A percentile compares a stretch with the other conserved stretches of the same genome.
Evolutionary conservation across 441 rosid genomes (phyloP).

Genomic region (Populus trichocarpa): DNA sequence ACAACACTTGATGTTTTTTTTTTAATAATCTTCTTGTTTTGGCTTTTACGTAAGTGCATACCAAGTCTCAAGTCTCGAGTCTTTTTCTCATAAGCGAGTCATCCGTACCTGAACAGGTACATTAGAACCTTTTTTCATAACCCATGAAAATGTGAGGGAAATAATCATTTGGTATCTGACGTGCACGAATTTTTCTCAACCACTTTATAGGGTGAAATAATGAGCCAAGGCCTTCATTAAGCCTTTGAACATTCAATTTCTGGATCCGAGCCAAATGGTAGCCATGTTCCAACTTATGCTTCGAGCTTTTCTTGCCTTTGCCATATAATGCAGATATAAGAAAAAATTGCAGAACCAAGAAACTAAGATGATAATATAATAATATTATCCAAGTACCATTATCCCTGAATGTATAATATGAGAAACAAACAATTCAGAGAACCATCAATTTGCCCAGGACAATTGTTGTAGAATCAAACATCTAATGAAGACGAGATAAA

Average conservation of each 20-base stretch:
- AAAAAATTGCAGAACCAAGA: neutral
- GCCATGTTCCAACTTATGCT: neutral
- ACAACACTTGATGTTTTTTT: too few species aligned
- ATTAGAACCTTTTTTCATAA: too few species aligned
- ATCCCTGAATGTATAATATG: neutral
- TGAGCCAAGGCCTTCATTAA: neutral
- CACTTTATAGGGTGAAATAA: neutral
- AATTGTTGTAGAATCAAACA: neutral
- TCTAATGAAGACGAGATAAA: too few species aligned
- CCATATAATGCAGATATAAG: neutral
- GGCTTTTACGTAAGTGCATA: too few species aligned
- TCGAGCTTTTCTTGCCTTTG: neutral
- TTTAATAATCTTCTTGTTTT: too few species aligned
- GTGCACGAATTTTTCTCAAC: neutral
- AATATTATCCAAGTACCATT: neutral
- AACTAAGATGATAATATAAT: neutral
- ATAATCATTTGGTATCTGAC: neutral
- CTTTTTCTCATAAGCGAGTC: too few species aligned
- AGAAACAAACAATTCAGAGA: neutral
- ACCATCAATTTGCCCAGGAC: neutral
- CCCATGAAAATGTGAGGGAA: neutral
- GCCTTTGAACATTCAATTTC: neutral
- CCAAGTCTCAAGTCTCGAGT: too few species aligned
- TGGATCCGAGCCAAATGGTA: neutral
- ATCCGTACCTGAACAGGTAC: too few species aligned